Percentiles rank a stretch among this genome's conserved stretches.
Evolutionary conservation across 2,329 filamentous ascomycete species (phyloP).

Genomic region (Ceratocystis smalleyi): DNA sequence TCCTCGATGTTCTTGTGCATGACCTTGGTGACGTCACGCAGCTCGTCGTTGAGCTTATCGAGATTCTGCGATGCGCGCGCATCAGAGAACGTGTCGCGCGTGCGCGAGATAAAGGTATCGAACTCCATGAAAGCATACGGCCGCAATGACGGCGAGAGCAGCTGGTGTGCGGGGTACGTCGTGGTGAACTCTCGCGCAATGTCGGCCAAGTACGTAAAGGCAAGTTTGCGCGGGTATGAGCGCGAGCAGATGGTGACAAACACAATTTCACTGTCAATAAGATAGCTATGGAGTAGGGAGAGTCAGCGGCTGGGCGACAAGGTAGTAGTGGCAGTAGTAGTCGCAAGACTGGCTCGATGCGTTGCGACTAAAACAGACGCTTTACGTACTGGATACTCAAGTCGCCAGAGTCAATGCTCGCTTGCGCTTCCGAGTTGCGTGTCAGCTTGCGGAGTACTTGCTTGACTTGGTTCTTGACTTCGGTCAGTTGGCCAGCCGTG

Average conservation of each 20-base stretch:
- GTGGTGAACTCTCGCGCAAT: slow-evolving; percentile 79
- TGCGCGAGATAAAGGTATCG: slow-evolving; percentile 88
- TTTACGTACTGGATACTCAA: slow-evolving; percentile 64
- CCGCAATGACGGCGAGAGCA: slow-evolving; percentile 58
- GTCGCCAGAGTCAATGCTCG: slow-evolving; percentile 70
- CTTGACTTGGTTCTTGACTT: slow-evolving; percentile 83
- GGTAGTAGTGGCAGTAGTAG: too few species aligned
- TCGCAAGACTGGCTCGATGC: too few species aligned
- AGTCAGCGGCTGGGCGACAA: background rate
- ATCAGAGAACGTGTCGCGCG: slow-evolving; percentile 88
- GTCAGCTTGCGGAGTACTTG: slow-evolving; percentile 77
- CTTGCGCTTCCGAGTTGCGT: slow-evolving; percentile 78
- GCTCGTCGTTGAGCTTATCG: slow-evolving; percentile 88
- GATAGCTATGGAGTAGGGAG: slow-evolving; percentile 43
- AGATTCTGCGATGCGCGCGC: slow-evolving; percentile 81
- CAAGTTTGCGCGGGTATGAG: slow-evolving; percentile 92
- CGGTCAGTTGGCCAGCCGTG: slow-evolving; percentile 59
- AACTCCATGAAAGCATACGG: slow-evolving; percentile 97
- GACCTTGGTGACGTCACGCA: slow-evolving; percentile 93
- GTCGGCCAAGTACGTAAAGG: slow-evolving; percentile 95
- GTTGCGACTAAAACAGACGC: too few species aligned
- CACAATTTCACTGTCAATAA: slow-evolving; percentile 67
- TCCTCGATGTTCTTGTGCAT: slow-evolving; percentile 99
- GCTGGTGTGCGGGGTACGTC: slow-evolving; percentile 59
- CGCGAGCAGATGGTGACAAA: slow-evolving; percentile 89